Percentiles rank a stretch among this genome's conserved stretches.
Evolutionary conservation across 441 rosid species (phyloP).

Genomic region (Euphorbia celastroides): DNA sequence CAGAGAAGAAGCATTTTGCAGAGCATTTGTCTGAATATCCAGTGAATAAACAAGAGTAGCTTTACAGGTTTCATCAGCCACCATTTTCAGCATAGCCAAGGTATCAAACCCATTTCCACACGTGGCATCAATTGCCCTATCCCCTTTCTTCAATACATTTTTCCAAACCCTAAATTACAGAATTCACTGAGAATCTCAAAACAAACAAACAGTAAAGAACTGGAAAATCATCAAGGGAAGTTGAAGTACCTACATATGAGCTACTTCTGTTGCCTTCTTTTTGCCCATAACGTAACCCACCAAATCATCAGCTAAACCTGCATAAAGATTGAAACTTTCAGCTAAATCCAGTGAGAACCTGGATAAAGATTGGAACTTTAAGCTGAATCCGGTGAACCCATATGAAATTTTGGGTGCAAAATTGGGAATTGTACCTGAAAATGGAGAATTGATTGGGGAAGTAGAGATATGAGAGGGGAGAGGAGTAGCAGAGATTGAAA

Average conservation of each 20-base stretch:
- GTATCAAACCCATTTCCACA: slow-evolving; percentile 91
- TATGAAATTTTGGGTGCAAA: no score
- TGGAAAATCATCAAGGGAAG: neutral
- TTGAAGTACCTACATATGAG: slow-evolving; percentile 64
- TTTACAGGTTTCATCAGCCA: slow-evolving; percentile 44
- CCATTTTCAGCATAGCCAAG: slow-evolving; percentile 62
- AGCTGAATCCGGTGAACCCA: no score
- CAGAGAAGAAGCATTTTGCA: slow-evolving; percentile 46
- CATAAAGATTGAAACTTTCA: neutral
- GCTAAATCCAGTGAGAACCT: no score
- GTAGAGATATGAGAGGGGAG: neutral
- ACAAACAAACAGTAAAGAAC: neutral
- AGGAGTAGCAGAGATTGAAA: slow-evolving; percentile 4
- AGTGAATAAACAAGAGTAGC: slow-evolving; percentile 61
- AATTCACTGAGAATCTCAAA: neutral
- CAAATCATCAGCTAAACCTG: slow-evolving; percentile 67
- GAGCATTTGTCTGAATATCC: slow-evolving; percentile 71
- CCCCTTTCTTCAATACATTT: slow-evolving; percentile 61
- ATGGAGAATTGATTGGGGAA: slow-evolving; percentile 9
- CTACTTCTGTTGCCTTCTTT: slow-evolving; percentile 91
- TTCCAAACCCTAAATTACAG: slow-evolving; percentile 61
- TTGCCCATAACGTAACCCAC: slow-evolving; percentile 69
- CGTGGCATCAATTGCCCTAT: slow-evolving; percentile 73
- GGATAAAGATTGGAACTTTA: no score
- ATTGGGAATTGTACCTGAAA: slow-evolving; percentile 7